These are phyloP conservation scores for Chrysosphaeria jannelii DNA, from an alignment of 2,329 filamentous ascomycete species.

Conservation along the genomic window DNA sequence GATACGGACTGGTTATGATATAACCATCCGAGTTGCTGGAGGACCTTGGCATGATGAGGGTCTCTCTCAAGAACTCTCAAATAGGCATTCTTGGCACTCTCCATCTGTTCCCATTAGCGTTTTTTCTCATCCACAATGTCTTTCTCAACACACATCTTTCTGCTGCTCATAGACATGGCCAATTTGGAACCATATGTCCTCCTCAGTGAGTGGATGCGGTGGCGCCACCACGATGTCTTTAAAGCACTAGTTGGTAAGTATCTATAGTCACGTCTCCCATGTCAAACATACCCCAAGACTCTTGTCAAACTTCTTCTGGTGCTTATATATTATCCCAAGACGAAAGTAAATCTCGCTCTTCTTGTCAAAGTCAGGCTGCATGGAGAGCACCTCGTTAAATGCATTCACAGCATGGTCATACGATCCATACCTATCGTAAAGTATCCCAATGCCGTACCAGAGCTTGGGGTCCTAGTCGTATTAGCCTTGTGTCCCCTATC, in stretches of 20 bases:
- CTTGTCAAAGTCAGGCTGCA: constrained; percentile 94
- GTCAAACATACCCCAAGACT: constrained; percentile 71
- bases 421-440: constrained; percentile 89
- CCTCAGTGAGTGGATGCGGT: constrained; percentile 72
- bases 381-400: constrained; percentile 95
- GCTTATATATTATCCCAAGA: constrained; percentile 97
- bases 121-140: constrained; percentile 7
- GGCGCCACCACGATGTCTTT: constrained; percentile 91
- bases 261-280: too few species aligned
- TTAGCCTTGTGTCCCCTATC: constrained; percentile 18
- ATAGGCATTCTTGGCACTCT: constrained; percentile 77
- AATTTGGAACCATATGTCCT: constrained; percentile 99
- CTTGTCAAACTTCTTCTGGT: constrained; percentile 76
- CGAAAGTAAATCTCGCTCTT: constrained; percentile 98
- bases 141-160: constrained; percentile 48
- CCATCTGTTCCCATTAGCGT: constrained; percentile 28
- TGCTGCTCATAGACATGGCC: constrained; percentile 96
- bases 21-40: constrained; percentile 92
- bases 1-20: constrained; percentile 86
- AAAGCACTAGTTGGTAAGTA: constrained; percentile 45
- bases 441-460: constrained; percentile 95
- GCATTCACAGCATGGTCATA: constrained; percentile 93
- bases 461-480: constrained; percentile 48
- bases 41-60: constrained; percentile 86
- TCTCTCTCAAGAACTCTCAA: constrained; percentile 79